Percentiles rank a stretch among this genome's conserved stretches.
These are phyloP conservation scores for Inga leiocalycina DNA, from an alignment of 306 rosid species.

Conservation along the genomic window DNA sequence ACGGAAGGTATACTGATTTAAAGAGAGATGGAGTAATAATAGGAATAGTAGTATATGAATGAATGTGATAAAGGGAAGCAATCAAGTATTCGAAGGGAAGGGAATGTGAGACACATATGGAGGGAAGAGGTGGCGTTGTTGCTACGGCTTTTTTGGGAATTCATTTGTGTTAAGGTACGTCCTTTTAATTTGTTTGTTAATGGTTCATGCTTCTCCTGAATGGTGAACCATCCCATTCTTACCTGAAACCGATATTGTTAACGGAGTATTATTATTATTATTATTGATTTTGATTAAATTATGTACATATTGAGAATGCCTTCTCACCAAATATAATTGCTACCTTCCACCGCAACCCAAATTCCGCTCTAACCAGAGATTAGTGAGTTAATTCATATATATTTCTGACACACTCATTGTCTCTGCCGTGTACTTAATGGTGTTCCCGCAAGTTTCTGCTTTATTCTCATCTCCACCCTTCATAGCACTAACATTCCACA, in stretches of 20 bases:
- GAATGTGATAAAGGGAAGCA: neutral
- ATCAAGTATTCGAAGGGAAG: neutral
- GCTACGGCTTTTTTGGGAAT: constrained; percentile 26
- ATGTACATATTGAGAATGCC: constrained; percentile 5
- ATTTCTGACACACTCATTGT: neutral
- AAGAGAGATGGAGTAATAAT: too few species aligned
- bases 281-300: neutral
- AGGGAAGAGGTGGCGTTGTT: constrained; percentile 29
- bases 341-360: neutral
- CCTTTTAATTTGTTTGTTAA: constrained; percentile 31
- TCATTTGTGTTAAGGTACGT: constrained; percentile 10
- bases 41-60: neutral
- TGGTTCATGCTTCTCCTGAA: constrained; percentile 21
- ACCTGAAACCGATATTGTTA: constrained; percentile 34
- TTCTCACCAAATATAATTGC: neutral
- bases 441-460: neutral
- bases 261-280: neutral
- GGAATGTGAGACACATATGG: constrained; percentile 25
- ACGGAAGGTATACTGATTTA: too few species aligned
- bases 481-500: neutral
- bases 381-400: neutral
- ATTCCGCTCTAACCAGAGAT: too few species aligned
- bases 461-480: neutral
- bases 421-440: neutral
- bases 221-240: constrained; percentile 44